Base-by-base conservation (phyloP, 768 basidiomycete species). In the Russula vinacea region DNA sequence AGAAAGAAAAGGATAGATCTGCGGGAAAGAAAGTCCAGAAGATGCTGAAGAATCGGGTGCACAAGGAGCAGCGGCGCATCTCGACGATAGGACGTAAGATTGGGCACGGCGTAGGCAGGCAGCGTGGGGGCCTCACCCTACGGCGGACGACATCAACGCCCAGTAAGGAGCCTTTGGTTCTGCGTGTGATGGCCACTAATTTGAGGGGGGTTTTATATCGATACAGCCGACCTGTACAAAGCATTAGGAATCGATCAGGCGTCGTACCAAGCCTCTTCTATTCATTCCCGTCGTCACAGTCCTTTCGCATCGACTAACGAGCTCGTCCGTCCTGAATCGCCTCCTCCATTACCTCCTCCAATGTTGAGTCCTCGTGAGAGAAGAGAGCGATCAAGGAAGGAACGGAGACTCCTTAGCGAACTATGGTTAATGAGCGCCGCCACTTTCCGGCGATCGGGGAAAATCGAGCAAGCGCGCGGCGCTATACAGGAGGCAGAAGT, bases 401-500 rank as follows among this genome's bases (percentile, higher is more conserved):
- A 86, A 67, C 84, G 84, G 45, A 78, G 85, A 29, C 75, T 97
- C 33, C 77, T 97, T 63, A 90, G 88, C 62, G 86, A 93, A 69
- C 76, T 98, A 8, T 99, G 97, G 97, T 76, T 97, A 6, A 92
- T 93, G 83, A 90, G 89, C 8, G 92, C 96, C 0, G 94, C 97
- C 17, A 97, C 92, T 0, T 98, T 98, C 78, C 80, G 97, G 52
- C 78, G 97, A 64, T 77, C 90, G 60, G 92, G 92, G 13, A 94
- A 94, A 76, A 82, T 92, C 59, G 95, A 97, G 63, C 92, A 98
- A 70, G 87, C 91, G 0, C 85, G 86, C 56, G 95, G 86, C 13
- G 88, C 96, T 2, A 94, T 98, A 51, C 92, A 94, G 72, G 96
- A 99, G 75, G 97, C 96, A 0, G 96, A 99, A 73, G 86, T 89